Percentiles rank a stretch among this genome's conserved stretches.
These are phyloP conservation scores for Kalmanozyma brasiliensis DNA, from an alignment of 1,284 basidiomycete genomes.

Conservation along the genomic window DNA sequence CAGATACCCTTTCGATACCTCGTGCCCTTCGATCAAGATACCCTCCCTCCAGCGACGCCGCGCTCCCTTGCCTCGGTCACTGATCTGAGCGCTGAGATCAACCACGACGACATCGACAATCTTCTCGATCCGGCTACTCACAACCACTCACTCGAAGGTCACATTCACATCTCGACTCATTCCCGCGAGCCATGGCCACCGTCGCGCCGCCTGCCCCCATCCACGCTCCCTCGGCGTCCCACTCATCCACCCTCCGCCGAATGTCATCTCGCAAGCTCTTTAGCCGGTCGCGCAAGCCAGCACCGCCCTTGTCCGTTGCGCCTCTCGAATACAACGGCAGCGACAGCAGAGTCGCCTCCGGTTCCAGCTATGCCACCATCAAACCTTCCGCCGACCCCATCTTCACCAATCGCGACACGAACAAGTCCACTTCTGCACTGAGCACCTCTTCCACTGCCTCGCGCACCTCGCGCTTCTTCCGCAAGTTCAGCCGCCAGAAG, in stretches of 20 bases:
- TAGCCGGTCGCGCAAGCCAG: constrained; percentile 26
- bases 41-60: no score
- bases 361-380: no score
- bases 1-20: no score
- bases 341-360: background rate
- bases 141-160: background rate
- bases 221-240: background rate
- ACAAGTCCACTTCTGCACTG: constrained; percentile 28
- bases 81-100: no score
- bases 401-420: constrained; percentile 16
- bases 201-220: constrained; percentile 7
- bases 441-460: constrained; percentile 24
- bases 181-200: constrained; percentile 18
- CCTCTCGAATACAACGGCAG: background rate
- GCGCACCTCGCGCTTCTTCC: constrained; percentile 32
- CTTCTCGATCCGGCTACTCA: no score
- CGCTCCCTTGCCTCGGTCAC: no score
- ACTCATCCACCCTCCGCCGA: background rate
- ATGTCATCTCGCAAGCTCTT: constrained; percentile 37
- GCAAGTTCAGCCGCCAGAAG: constrained; percentile 19
- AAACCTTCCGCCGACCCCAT: constrained; percentile 7
- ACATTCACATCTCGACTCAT: background rate
- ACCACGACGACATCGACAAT: no score
- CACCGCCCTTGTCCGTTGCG: background rate
- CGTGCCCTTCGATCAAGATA: no score